Base-by-base conservation (phyloP, 164 flowering plant species). In the Taxillus chinensis region DNA sequence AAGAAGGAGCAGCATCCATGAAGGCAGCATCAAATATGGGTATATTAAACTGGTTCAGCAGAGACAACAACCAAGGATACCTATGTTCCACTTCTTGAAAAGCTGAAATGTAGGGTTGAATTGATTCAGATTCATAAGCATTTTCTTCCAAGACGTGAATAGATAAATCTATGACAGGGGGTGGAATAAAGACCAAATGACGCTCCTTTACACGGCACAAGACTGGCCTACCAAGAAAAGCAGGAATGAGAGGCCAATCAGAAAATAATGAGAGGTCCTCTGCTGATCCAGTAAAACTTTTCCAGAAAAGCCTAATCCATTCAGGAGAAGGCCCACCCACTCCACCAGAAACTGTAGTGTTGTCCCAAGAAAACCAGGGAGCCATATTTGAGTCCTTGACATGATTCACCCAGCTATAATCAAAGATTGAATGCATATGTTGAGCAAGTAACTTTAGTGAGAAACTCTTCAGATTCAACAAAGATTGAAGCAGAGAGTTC, bases 311-410 rank as follows among this genome's bases (percentile, higher is more conserved):
- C 62, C 74, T 73, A 75, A 93, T 80, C 99, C 99, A 93, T 65
- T 93, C 92, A 62, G 90, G 81, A 64, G 95, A 84, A 53, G 99
- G 99, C 41, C 96, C 95, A 42, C 76, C 81, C 48, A 81, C 89
- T 59, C 78, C 76, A 60, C 73, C 71, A 61, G 81, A 74, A 74
- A 61, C 67, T 40, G 74, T 63, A 64, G 66, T 69, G 37, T 73
- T 79, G 69, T 85, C 86, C 99, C 99, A 93, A 39, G 97, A 86
- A 78, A 93, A 80, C 99, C 99, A 93, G 54, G 99, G 97, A 61
- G 78, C 83, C 79, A 74, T 75, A 68, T 69, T 79, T 45, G 85
- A 77, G 51, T 61, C 72, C 78, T 75, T 79, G 4, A 88, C 91
- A 83, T 83, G 90, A 73, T 70, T 82, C 68, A 86, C 91, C 99